Percentiles rank a stretch among this genome's conserved stretches.
Evolutionary conservation across 768 basidiomycete species (phyloP).

Genomic region (Psilocybe subaeruginosa): DNA sequence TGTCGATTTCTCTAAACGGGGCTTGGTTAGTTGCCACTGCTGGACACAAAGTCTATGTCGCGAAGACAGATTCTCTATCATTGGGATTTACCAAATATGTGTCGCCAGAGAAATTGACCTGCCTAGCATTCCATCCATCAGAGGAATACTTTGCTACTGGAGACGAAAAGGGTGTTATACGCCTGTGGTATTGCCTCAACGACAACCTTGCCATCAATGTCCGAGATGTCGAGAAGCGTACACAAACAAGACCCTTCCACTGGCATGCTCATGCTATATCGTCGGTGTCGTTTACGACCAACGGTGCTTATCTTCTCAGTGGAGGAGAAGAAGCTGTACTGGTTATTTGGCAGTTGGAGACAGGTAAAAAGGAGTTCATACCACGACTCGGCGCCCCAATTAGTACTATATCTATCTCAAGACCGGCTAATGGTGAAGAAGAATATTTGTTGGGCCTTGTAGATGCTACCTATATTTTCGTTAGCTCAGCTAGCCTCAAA

Average conservation of each 20-base stretch:
- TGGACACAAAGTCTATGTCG: slow-evolving; percentile 80
- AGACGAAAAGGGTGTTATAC: slow-evolving; percentile 80
- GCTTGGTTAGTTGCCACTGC: slow-evolving; percentile 76
- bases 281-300: slow-evolving; percentile 82
- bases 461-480: slow-evolving; percentile 81
- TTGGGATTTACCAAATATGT: slow-evolving; percentile 83
- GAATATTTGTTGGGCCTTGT: slow-evolving; percentile 84
- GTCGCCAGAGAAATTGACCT: slow-evolving; percentile 79
- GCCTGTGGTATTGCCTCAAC: slow-evolving; percentile 92
- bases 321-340: slow-evolving; percentile 96
- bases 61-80: slow-evolving; percentile 54
- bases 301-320: slow-evolving; percentile 90
- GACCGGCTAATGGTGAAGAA: slow-evolving; percentile 61
- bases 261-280: slow-evolving; percentile 98
- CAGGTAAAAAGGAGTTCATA: slow-evolving; percentile 88
- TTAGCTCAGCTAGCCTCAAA: slow-evolving; percentile 73
- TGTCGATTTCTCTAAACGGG: slow-evolving; percentile 77
- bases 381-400: slow-evolving; percentile 92
- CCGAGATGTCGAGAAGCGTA: slow-evolving; percentile 72
- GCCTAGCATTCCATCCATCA: slow-evolving; percentile 84
- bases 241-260: slow-evolving; percentile 86
- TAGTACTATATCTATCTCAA: slow-evolving; percentile 63
- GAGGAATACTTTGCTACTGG: slow-evolving; percentile 97
- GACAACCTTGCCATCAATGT: slow-evolving; percentile 53
- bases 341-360: slow-evolving; percentile 96